phyloP scores from a whole-genome alignment of 768 basidiomycete species.

The Candolleomyces aberdarensis region DNA sequence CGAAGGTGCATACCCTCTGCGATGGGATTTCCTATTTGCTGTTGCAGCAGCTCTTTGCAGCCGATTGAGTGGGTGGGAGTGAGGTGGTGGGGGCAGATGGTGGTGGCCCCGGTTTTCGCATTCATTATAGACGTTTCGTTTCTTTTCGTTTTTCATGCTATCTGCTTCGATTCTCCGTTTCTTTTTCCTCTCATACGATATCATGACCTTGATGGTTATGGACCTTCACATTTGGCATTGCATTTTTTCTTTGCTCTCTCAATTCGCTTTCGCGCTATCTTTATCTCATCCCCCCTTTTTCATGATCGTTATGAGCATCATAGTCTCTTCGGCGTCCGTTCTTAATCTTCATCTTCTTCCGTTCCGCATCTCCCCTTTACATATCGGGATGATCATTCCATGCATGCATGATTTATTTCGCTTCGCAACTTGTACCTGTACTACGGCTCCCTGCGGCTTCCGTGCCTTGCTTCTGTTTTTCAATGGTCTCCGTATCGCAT shows the following conservation, averaged over 20 bases:
- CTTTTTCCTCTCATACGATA: neutral
- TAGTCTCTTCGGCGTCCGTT: no score
- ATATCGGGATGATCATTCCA: no score
- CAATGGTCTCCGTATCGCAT: neutral
- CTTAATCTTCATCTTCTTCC: no score
- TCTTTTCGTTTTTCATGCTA: constrained; percentile 1
- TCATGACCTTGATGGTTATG: constrained; percentile 1
- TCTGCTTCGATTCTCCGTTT: neutral
- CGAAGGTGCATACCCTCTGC: constrained; percentile 34
- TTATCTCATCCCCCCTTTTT: neutral
- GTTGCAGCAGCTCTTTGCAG: constrained; percentile 28
- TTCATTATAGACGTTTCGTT: neutral
- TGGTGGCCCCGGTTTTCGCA: neutral
- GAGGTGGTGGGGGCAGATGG: neutral
- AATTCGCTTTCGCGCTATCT: constrained; percentile 1
- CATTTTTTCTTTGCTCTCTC: neutral
- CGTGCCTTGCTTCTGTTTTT: neutral
- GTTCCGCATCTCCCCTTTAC: no score
- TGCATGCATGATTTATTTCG: no score
- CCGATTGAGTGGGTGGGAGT: constrained; percentile 5
- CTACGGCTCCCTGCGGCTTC: no score
- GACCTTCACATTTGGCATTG: neutral
- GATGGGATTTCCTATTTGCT: constrained; percentile 37
- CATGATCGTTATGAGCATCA: neutral
- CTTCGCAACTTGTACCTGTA: no score